Evolutionary conservation across 2,329 filamentous ascomycete species (phyloP), one percentile per base, ranked within the genome.

Genomic region (Ambrosiella cleistominuta): DNA sequence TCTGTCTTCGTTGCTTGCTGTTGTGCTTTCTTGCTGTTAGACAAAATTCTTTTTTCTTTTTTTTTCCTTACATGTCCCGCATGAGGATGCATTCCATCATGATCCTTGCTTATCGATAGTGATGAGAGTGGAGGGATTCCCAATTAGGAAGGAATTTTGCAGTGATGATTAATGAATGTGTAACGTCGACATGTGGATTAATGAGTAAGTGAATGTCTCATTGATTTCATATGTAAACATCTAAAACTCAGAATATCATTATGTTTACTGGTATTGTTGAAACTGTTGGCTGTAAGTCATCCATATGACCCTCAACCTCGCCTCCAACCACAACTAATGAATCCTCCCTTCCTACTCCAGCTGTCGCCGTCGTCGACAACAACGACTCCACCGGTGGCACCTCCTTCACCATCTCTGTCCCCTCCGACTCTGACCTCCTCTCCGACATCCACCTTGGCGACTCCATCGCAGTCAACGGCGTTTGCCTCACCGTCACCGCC

Each of bases 231-330:
- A 42, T 42, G n/a, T 42, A 11, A 42, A 42, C 11, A 42, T 42
- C 40, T 7, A 42, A 11, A 42, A 12, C 40, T 27, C 11, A 42
- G 11, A 11, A 36, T 12, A 6, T 45, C 56, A 62, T 50, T 27
- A 97, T 98, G 93, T 97, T 98, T 68, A 97, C 93, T 60, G 93
- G 93, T 64, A 86, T 95, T 62, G 87, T 95, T 57, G 89, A 95
- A 73, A 85, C 85, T 62, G 85, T 97, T 63, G 93, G 93, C 74
- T 90, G 91, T 95, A 74, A 72, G 83, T n/a, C 44, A 8, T 47
- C 7, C 44, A 27, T 27, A 27, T 5, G 4, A 27, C 44, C 11
- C 19, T 47, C 19, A 15, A 8, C 44, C 15, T 15, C n/a, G 7
- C 40, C n/a, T 47, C 17, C 13, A 57, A 13, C 11, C 15, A 3